These are phyloP conservation scores for Teunomyces pallodes DNA, from an alignment of 805 yeast species.

Conservation along the genomic window DNA sequence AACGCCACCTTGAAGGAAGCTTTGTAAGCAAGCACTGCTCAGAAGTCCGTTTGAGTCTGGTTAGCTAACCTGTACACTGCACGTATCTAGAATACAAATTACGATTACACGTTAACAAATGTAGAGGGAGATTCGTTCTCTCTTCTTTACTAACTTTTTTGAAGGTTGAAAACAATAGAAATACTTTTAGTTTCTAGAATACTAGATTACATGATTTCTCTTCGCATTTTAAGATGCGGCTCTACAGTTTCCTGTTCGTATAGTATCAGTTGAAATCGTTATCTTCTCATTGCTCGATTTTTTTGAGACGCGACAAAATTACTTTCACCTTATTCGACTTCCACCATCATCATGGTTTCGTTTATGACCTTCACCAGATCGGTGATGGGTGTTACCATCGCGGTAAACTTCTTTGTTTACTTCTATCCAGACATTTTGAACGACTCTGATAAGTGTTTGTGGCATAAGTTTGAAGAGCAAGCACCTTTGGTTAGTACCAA, in stretches of 20 bases:
- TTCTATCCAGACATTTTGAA: conserved; percentile 67
- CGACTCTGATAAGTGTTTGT: conserved; percentile 52
- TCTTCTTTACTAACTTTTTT: too few relatives aligned
- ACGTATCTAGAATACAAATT: conserved; percentile 3
- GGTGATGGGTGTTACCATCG: conserved; percentile 39
- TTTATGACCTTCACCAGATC: conserved; percentile 15
- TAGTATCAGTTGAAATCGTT: not conserved
- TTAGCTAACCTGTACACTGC: conserved; percentile 1
- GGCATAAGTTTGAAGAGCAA: conserved; percentile 39
- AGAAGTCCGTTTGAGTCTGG: not conserved
- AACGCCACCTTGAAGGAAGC: conserved; percentile 87
- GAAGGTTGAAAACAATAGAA: not conserved
- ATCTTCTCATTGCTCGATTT: not conserved
- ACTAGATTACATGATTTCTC: too few relatives aligned
- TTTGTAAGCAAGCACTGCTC: conserved; percentile 47
- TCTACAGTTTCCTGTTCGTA: not conserved
- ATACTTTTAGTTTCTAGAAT: not conserved
- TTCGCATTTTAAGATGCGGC: too few relatives aligned
- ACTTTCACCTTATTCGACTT: not conserved
- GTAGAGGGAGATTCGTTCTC: not conserved
- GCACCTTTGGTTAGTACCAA: conserved; percentile 5
- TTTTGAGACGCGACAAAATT: not conserved
- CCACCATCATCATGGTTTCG: conserved; percentile 1
- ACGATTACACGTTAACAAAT: not conserved
- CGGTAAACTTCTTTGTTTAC: conserved; percentile 63